Evolutionary conservation across 495 filamentous ascomycete species (phyloP).

Genomic region (Neurospora pannonica): DNA sequence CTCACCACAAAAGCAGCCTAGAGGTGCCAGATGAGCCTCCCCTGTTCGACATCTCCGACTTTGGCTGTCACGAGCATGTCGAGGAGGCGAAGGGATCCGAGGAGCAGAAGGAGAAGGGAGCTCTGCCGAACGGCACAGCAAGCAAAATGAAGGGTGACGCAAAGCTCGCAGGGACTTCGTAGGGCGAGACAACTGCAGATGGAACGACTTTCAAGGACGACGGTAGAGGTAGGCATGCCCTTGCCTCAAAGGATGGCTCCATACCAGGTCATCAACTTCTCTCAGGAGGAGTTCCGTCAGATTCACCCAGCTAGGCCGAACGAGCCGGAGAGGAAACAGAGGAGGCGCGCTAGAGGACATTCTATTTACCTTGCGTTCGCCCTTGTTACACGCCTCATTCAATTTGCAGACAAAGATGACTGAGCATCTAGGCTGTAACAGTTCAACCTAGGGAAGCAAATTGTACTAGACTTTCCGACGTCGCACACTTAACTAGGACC

Average conservation of each 20-base stretch:
- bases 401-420: background rate
- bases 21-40: background rate
- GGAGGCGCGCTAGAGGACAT: fast-evolving
- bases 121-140: background rate
- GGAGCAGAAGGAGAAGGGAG: background rate
- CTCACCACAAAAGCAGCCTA: background rate
- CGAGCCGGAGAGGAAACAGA: background rate
- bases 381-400: background rate
- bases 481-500: background rate
- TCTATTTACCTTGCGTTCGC: background rate
- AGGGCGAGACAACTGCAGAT: background rate
- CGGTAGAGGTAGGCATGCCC: background rate
- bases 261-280: background rate
- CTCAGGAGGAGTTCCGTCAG: background rate
- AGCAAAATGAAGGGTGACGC: background rate
- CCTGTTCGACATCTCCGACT: background rate
- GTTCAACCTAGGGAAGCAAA: background rate
- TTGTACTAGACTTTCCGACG: background rate
- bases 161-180: background rate
- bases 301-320: too few relatives aligned
- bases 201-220: background rate
- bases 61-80: background rate
- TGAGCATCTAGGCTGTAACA: background rate
- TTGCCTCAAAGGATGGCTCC: background rate
- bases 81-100: background rate